phyloP scores from a whole-genome alignment of 305 asterid genomes.

The Rubia peregrina region DNA sequence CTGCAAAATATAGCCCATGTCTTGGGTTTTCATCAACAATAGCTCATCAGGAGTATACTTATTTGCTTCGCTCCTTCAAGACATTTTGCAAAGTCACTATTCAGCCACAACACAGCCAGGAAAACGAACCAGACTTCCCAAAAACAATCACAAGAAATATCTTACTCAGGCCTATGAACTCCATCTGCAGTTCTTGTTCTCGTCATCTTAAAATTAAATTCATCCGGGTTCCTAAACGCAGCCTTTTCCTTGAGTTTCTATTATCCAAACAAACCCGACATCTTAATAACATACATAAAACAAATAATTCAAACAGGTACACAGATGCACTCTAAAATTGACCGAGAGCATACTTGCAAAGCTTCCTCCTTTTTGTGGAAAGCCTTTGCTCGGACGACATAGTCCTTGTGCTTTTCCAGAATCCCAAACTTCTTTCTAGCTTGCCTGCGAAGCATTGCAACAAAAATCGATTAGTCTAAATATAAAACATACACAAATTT shows the following conservation, averaged over 20 bases:
- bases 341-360: conserved; percentile 39
- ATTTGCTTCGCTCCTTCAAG: conserved; percentile 55
- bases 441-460: conserved; percentile 28
- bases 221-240: conserved; percentile 81
- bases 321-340: neutral
- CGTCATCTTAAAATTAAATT: conserved; percentile 76
- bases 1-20: conserved; percentile 61
- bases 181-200: conserved; percentile 52
- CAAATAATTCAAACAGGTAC: neutral
- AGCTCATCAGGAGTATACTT: conserved; percentile 59
- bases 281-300: neutral
- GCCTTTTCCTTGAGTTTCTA: conserved; percentile 94
- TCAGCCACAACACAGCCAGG: neutral
- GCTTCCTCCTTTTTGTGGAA: conserved; percentile 64
- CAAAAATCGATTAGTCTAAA: neutral
- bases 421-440: conserved; percentile 64
- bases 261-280: conserved; percentile 11
- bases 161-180: conserved; percentile 72
- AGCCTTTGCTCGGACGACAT: conserved; percentile 61
- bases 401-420: conserved; percentile 89
- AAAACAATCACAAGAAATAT: neutral
- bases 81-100: conserved; percentile 18
- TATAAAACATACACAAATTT: neutral
- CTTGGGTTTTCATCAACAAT: conserved; percentile 81
- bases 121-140: neutral